Percentiles rank a stretch among this genome's conserved stretches.
Evolutionary conservation across 352 stramenopile genomes (phyloP).

Genomic region (Globisporangium nunn): DNA sequence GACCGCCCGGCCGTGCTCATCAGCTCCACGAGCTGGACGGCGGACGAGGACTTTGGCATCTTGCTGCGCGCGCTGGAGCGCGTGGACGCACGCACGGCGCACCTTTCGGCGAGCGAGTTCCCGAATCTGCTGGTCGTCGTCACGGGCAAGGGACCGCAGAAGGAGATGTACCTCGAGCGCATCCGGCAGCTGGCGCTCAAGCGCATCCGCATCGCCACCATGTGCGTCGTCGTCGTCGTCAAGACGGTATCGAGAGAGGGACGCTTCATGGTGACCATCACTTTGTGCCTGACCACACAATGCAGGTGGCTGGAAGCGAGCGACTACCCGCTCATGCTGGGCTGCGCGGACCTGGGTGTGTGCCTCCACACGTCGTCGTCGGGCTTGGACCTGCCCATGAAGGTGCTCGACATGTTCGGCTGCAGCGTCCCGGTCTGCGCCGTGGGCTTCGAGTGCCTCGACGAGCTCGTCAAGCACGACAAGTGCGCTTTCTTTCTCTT

Average conservation of each 20-base stretch:
- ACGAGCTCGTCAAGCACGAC: slow-evolving; percentile 94
- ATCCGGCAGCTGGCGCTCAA: slow-evolving; percentile 69
- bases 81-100: slow-evolving; percentile 50
- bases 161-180: slow-evolving; percentile 83
- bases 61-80: slow-evolving; percentile 89
- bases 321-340: slow-evolving; percentile 95
- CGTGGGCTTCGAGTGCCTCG: slow-evolving; percentile 92
- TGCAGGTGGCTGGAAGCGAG: slow-evolving; percentile 91
- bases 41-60: slow-evolving; percentile 99
- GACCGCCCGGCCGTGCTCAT: slow-evolving; percentile 72
- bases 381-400: slow-evolving; percentile 99
- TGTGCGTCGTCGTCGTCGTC: slow-evolving; percentile 28
- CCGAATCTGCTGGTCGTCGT: slow-evolving; percentile 91
- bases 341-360: slow-evolving; percentile 94
- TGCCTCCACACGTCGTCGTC: slow-evolving; percentile 98
- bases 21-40: slow-evolving; percentile 98
- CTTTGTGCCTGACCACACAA: too few species aligned
- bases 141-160: slow-evolving; percentile 96
- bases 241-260: too few species aligned
- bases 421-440: slow-evolving; percentile 95
- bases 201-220: slow-evolving; percentile 83
- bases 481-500: slow-evolving; percentile 45
- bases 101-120: slow-evolving; percentile 34
- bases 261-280: background rate
- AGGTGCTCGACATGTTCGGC: slow-evolving; percentile 99